Percentiles rank a stretch among this genome's conserved stretches.
These are phyloP conservation scores for Iberis pinnata DNA, from an alignment of 345 rosid species.

Conservation along the genomic window DNA sequence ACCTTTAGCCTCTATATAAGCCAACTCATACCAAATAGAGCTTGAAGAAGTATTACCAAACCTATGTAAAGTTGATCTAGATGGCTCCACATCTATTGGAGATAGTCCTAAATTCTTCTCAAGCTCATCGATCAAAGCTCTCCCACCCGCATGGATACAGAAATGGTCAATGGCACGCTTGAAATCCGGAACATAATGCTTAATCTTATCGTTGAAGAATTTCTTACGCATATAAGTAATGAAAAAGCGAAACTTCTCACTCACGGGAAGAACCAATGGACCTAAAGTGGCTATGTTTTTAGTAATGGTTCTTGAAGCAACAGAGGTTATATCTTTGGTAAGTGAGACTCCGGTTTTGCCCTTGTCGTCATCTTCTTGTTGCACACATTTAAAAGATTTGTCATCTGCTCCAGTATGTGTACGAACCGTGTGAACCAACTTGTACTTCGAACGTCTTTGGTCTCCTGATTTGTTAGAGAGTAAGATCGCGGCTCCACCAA, in stretches of 20 bases:
- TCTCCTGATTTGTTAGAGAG: conserved; percentile 57
- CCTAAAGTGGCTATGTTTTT: too few species aligned
- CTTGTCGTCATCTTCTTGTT: conserved; percentile 67
- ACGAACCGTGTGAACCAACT: conserved; percentile 69
- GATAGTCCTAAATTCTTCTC: too few species aligned
- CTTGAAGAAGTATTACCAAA: too few species aligned
- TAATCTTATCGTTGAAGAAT: conserved; percentile 38
- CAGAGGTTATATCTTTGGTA: conserved; percentile 68
- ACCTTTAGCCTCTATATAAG: too few species aligned
- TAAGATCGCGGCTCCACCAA: too few species aligned
- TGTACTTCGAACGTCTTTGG: conserved; percentile 56
- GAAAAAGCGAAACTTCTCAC: conserved; percentile 70
- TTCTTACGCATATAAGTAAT: conserved; percentile 50
- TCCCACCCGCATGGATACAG: too few species aligned
- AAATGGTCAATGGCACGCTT: conserved; percentile 81
- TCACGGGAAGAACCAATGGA: conserved; percentile 72
- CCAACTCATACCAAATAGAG: too few species aligned
- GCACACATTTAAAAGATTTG: conserved; percentile 68
- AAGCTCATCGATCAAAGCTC: too few species aligned
- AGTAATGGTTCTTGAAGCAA: conserved; percentile 72
- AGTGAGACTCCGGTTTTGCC: conserved; percentile 74
- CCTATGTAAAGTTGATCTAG: too few species aligned
- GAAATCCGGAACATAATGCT: conserved; percentile 61
- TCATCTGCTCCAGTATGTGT: conserved; percentile 81
- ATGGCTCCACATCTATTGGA: too few species aligned